Percentiles rank a stretch among this genome's conserved stretches.
phyloP scores from a whole-genome alignment of 1,284 basidiomycete species.

The Moesziomyces aphidis region DNA sequence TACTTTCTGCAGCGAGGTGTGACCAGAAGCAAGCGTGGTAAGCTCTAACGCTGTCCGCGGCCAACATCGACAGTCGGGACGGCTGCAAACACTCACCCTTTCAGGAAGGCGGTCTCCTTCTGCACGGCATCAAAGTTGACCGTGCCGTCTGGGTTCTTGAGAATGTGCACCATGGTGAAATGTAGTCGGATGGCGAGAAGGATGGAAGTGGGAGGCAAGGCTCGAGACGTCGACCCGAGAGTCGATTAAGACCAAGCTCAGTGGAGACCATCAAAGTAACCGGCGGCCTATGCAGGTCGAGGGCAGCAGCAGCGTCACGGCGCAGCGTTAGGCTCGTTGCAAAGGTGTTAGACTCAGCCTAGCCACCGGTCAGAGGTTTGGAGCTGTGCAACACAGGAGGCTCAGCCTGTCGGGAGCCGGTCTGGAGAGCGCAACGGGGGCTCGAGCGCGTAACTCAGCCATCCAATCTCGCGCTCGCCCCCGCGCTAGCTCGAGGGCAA shows the following conservation, averaged over 20 bases:
- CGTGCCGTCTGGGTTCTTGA: slow-evolving; percentile 50
- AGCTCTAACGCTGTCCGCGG: not conserved
- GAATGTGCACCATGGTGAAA: slow-evolving; percentile 30
- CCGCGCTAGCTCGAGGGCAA: not conserved
- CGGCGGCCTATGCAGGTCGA: too few relatives aligned
- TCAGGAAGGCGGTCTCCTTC: slow-evolving; percentile 37
- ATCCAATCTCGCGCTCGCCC: too few relatives aligned
- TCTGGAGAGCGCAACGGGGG: too few relatives aligned
- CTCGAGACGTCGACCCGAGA: not conserved
- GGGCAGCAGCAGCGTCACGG: too few relatives aligned
- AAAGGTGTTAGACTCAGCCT: too few relatives aligned
- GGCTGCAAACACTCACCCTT: slow-evolving; percentile 29
- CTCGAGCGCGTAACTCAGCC: too few relatives aligned
- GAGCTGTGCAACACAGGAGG: not conserved
- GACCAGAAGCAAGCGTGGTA: not conserved
- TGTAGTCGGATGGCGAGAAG: not conserved
- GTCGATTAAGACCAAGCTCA: not conserved
- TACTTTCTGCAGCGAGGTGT: slow-evolving; percentile 30
- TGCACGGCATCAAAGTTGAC: slow-evolving; percentile 51
- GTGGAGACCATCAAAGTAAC: too few relatives aligned
- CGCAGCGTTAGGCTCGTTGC: too few relatives aligned
- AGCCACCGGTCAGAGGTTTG: too few relatives aligned
- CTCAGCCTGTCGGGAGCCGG: too few relatives aligned
- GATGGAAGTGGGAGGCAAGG: slow-evolving; percentile 4
- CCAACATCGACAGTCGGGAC: not conserved